Percentiles rank a stretch among this genome's conserved stretches.
These are phyloP conservation scores for Cymodocea nodosa DNA, from an alignment of 116 monocot species.

Conservation along the genomic window DNA sequence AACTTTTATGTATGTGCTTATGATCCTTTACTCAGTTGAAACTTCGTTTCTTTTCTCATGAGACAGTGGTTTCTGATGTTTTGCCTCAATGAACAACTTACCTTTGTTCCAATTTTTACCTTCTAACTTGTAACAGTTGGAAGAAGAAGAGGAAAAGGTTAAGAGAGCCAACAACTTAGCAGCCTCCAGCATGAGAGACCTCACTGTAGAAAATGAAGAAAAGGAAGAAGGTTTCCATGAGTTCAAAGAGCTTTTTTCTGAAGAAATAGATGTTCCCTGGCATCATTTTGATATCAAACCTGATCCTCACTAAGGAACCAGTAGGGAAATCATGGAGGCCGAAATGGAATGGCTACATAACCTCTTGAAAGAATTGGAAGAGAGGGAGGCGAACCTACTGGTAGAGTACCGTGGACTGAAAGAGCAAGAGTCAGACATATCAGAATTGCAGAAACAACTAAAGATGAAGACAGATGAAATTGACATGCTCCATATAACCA, in stretches of 20 bases:
- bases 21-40: background rate
- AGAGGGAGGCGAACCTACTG: constrained; percentile 77
- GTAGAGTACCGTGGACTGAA: constrained; percentile 87
- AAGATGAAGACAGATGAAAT: constrained; percentile 73
- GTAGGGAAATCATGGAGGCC: constrained; percentile 44
- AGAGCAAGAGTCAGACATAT: constrained; percentile 70
- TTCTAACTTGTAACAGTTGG: constrained; percentile 8
- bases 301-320: constrained; percentile 33
- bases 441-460: constrained; percentile 69
- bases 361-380: constrained; percentile 67
- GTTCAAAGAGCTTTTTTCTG: constrained; percentile 56
- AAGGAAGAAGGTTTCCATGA: constrained; percentile 51
- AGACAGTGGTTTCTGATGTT: constrained; percentile 3
- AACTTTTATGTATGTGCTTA: constrained; percentile 28
- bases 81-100: background rate
- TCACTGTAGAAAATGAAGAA: constrained; percentile 6
- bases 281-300: constrained; percentile 39
- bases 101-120: background rate
- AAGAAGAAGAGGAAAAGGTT: constrained; percentile 71
- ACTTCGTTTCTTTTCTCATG: background rate
- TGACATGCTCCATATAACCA: constrained; percentile 70
- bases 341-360: constrained; percentile 56
- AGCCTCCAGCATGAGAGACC: constrained; percentile 8
- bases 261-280: constrained; percentile 55
- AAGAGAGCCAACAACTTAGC: constrained; percentile 44